These are phyloP conservation scores for Aspergillus sp. DNA, from an alignment of 2,329 filamentous ascomycete species.

Conservation along the genomic window DNA sequence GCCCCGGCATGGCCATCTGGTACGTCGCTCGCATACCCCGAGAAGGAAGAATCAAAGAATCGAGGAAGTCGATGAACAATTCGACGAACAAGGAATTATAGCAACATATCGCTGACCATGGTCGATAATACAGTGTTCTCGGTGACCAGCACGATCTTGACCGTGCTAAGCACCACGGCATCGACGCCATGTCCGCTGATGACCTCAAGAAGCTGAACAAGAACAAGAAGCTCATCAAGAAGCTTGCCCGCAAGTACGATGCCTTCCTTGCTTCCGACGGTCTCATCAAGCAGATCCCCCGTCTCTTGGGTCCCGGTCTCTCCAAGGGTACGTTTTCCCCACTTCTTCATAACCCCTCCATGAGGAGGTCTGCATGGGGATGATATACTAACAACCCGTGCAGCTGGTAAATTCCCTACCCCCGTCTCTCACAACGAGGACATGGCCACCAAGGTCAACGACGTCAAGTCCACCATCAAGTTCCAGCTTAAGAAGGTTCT, in stretches of 20 bases:
- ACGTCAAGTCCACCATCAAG: constrained; percentile 99
- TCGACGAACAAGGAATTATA: not conserved
- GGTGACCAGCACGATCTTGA: constrained; percentile 98
- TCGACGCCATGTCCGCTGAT: constrained; percentile 97
- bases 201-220: constrained; percentile 99
- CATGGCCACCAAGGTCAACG: constrained; percentile 90
- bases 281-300: constrained; percentile 99
- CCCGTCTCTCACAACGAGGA: constrained; percentile 97
- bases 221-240: constrained; percentile 99
- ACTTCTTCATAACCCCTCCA: not conserved
- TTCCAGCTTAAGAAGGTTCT: constrained; percentile 99
- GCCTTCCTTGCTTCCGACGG: constrained; percentile 96
- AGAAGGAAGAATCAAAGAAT: not conserved
- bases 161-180: constrained; percentile 97
- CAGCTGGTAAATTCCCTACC: constrained; percentile 99
- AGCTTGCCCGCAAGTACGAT: constrained; percentile 99
- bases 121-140: constrained; percentile 61
- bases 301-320: constrained; percentile 97
- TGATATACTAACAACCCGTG: constrained; percentile 32
- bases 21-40: constrained; percentile 37
- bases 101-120: constrained; percentile 15
- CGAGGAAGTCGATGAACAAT: not conserved
- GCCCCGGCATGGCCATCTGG: constrained; percentile 87
- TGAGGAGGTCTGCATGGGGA: not conserved
- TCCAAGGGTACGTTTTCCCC: constrained; percentile 72